Evolutionary conservation across 345 rosid species (phyloP).

Genomic region (Psidium friedrichsthalianum): DNA sequence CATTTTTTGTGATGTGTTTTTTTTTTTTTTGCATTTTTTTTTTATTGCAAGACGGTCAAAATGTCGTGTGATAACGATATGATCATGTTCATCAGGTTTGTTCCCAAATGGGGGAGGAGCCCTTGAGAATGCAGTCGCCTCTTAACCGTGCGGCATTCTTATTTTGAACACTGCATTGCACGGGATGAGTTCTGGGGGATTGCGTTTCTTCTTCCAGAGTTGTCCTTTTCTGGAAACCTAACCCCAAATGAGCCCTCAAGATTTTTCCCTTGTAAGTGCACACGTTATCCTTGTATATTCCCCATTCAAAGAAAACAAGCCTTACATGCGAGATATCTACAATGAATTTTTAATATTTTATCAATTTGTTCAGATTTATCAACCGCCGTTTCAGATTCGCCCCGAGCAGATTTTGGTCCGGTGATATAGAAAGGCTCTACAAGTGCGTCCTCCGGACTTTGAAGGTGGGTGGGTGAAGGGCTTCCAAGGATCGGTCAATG

Average conservation of each 20-base stretch:
- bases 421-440: neutral
- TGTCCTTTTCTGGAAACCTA: slow-evolving; percentile 20
- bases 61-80: neutral
- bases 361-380: neutral
- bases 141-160: slow-evolving; percentile 14
- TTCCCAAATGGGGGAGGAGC: slow-evolving; percentile 9
- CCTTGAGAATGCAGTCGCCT: neutral
- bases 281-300: neutral
- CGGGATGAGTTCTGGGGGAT: slow-evolving; percentile 23
- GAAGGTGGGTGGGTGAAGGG: slow-evolving; percentile 21
- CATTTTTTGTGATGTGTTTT: too few species aligned
- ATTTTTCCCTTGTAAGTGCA: slow-evolving; percentile 13
- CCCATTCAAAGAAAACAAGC: neutral
- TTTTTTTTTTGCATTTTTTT: too few species aligned
- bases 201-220: slow-evolving; percentile 19
- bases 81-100: slow-evolving; percentile 3
- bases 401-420: neutral
- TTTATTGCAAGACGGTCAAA: neutral
- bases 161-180: slow-evolving; percentile 22
- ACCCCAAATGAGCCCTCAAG: slow-evolving; percentile 11
- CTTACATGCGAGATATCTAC: neutral
- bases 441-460: slow-evolving; percentile 16
- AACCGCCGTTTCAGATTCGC: neutral
- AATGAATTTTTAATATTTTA: neutral
- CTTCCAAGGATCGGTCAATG: slow-evolving; percentile 6